Evolutionary conservation across 768 basidiomycete genomes (phyloP).

Genomic region (Tulasnella sp.): DNA sequence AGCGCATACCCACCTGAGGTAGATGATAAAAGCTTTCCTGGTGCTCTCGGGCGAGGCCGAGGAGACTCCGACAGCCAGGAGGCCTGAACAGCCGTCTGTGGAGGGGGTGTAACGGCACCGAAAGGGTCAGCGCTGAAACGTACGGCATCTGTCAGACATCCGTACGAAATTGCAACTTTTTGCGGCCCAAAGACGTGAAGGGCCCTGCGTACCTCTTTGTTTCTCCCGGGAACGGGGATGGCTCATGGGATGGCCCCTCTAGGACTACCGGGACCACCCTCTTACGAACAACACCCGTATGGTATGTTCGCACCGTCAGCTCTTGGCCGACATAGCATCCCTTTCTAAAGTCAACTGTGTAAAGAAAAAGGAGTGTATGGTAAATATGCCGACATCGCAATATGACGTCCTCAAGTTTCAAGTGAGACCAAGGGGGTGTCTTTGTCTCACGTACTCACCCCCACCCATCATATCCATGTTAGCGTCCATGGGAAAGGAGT

Average conservation of each 20-base stretch:
- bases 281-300: conserved; percentile 87
- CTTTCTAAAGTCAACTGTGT: conserved; percentile 88
- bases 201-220: not conserved
- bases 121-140: not conserved
- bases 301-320: conserved; percentile 92
- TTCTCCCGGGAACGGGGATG: conserved; percentile 11
- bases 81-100: conserved; percentile 34
- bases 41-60: conserved; percentile 59
- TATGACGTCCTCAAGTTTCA: not conserved
- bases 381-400: not conserved
- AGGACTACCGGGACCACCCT: conserved; percentile 71
- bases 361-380: conserved; percentile 17
- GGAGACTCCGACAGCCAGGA: conserved; percentile 28
- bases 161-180: conserved; percentile 25
- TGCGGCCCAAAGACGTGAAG: not conserved
- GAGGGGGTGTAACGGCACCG: conserved; percentile 24
- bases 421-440: not conserved
- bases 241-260: conserved; percentile 1
- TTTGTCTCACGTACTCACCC: conserved; percentile 45
- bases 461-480: conserved; percentile 94
- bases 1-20: conserved; percentile 57
- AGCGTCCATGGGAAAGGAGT: conserved; percentile 89
- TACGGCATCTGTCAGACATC: conserved; percentile 32
- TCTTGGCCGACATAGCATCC: conserved; percentile 99
- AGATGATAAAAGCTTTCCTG: conserved; percentile 69